Evolutionary conservation across 306 rosid genomes (phyloP).

Genomic region (peach (Prunus persica)): Prunus_persica_NCBIv2 NC_034009.1:43338001-43338500

Average conservation of each 20-base stretch:
- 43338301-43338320: neutral
- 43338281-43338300: neutral
- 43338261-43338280: neutral
- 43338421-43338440: no score
- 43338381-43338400: no score
- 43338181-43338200: conserved; percentile 17
- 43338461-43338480: no score
- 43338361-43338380: no score
- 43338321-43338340: no score
- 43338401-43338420: no score
- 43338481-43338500: no score
- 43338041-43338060: conserved; percentile 50
- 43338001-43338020: conserved; percentile 56
- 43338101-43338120: conserved; percentile 29
- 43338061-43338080: conserved; percentile 41
- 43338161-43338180: conserved; percentile 15
- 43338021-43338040: conserved; percentile 40
- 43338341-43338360: no score
- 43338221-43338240: neutral
- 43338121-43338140: conserved; percentile 45
- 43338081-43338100: conserved; percentile 29
- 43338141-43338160: conserved; percentile 26
- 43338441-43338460: no score
- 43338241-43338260: neutral
- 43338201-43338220: conserved; percentile 15